These are phyloP conservation scores for Escovopsis sp. DNA, from an alignment of 2,329 filamentous ascomycete genomes.

Conservation along the genomic window DNA sequence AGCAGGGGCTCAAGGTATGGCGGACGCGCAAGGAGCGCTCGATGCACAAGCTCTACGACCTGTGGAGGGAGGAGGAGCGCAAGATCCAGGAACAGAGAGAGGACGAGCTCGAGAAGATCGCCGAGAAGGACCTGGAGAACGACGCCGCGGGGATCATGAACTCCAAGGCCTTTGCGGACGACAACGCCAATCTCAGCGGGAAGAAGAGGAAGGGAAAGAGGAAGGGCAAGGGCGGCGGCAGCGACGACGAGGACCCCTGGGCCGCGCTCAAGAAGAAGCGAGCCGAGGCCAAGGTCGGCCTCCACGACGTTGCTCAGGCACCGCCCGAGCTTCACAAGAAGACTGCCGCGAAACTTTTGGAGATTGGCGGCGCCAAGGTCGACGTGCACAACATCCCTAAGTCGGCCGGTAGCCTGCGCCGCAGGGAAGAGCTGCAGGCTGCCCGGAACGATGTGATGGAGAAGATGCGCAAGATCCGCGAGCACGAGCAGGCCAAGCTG, in stretches of 20 bases:
- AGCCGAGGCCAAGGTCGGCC: slow-evolving; percentile 34
- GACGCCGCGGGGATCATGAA: slow-evolving; percentile 29
- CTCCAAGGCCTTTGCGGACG: slow-evolving; percentile 29
- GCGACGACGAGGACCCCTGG: slow-evolving; percentile 55
- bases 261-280: slow-evolving; percentile 53
- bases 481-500: slow-evolving; percentile 22
- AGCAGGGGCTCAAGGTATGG: slow-evolving; percentile 48
- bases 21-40: slow-evolving; percentile 73
- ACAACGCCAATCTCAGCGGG: slow-evolving; percentile 16
- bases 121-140: slow-evolving; percentile 47
- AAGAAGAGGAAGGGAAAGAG: slow-evolving; percentile 19
- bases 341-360: slow-evolving; percentile 17
- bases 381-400: slow-evolving; percentile 23
- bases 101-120: slow-evolving; percentile 48
- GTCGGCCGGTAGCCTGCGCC: slow-evolving; percentile 22
- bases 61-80: slow-evolving; percentile 54
- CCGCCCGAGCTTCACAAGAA: slow-evolving; percentile 55
- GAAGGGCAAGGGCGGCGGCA: slow-evolving; percentile 28
- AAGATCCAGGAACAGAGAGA: slow-evolving; percentile 48
- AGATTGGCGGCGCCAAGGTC: slow-evolving; percentile 17
- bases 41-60: slow-evolving; percentile 65
- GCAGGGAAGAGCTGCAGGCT: slow-evolving; percentile 23
- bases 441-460: slow-evolving; percentile 21
- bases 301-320: slow-evolving; percentile 52
- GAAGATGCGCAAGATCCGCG: slow-evolving; percentile 22